Base-by-base conservation (phyloP, 1,284 basidiomycete species). In the Cerioporus squamosus region DNA sequence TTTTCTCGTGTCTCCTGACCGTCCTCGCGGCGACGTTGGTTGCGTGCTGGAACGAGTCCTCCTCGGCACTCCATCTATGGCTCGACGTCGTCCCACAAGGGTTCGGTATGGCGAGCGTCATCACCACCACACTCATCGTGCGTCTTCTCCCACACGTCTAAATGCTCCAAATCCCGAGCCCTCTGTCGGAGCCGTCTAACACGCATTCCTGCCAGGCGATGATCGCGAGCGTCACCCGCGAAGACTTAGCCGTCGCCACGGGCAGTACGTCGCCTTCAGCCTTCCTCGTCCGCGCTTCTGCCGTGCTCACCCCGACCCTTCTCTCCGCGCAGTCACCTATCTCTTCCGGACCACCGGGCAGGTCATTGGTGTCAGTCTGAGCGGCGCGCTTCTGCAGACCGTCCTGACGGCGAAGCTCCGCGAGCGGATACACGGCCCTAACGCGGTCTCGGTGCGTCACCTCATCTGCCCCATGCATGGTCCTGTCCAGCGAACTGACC, bases 311-410 rank as follows among this genome's bases (percentile, higher is more conserved):
- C 43, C 50, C 23, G 64, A 40, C 23, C 22, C 15, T 42, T 22
- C 40, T 42, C n/a, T 46, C 51, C 44, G 36, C 58, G 38, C 67
- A 95, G 93, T 95, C 66, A 93, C 92, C 23, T 96, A 96, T 75
- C 79, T 95, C 50, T 95, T 94, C 78, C 81, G 94, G 66, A 95
- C 93, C 5, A 93, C 92, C 12, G 94, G 94, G 15, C 94, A 96
- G 77, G 94, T 95, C 20, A 81, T 96, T 45, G 94, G 94, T 48
- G 94, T 96, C 52, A 90, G 91, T 66, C 76, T 95, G 45, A 89
- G 90, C 61, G 92, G 92, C 31, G 90, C 92, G 2, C 74, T 95
- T 43, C 78, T 93, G 23, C 94, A 96, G 75, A 84, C 85, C 5
- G 80, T 94, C 31, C 80, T 96, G 44, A 76, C 88, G 22, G 74